Evolutionary conservation across 2,329 filamentous ascomycete genomes (phyloP), one percentile per base, ranked within the genome.

Genomic region (Daldinia eschscholtzii): DNA sequence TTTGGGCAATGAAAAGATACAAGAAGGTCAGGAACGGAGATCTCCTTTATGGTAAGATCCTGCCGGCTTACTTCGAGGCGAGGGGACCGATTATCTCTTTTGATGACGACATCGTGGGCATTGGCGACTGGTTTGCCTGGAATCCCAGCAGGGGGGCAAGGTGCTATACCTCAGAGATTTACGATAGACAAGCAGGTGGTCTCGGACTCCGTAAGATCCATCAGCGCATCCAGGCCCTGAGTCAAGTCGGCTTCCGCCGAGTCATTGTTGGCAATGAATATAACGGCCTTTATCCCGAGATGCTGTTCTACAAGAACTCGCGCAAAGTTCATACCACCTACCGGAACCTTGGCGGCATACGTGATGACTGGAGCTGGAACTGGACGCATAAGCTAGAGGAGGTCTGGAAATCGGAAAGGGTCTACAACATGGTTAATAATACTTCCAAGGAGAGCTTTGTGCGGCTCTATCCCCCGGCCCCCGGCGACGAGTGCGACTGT

Each of bases 301-400:
- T 57, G 55, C 1, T 65, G 5, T 65, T 37, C 30, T 65, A 65
- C 62, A 44, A 48, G 39, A 53, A 65, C 23, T 28, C 62, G 1
- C 48, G 39, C 20, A 28, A n/a, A 13, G 28, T n/a, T 2, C 1
- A 20, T 12, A 35, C 26, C 4, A 23, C 18, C 7, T n/a, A 7
- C 18, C 9, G 0, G 20, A 20, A 2, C 35, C 12, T 13, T 13
- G 4, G 18, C 12, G 18, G 6, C 18, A 10, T 18, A 10, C 20
- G 7, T 6, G 13, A 28, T 15, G 41, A 50, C 2, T 60, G 50
- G 57, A 5, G n/a, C 2, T 65, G 35, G 35, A 9, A 10, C 0
- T 65, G 62, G 62, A 35, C 62, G 3, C 1, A 60, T 3, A n/a
- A 15, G 3, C 2, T 65, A 1, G 4, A 50, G 30, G 62, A 65